These are phyloP conservation scores for Phytopythium delawarense DNA, from an alignment of 352 stramenopile species.

Conservation along the genomic window DNA sequence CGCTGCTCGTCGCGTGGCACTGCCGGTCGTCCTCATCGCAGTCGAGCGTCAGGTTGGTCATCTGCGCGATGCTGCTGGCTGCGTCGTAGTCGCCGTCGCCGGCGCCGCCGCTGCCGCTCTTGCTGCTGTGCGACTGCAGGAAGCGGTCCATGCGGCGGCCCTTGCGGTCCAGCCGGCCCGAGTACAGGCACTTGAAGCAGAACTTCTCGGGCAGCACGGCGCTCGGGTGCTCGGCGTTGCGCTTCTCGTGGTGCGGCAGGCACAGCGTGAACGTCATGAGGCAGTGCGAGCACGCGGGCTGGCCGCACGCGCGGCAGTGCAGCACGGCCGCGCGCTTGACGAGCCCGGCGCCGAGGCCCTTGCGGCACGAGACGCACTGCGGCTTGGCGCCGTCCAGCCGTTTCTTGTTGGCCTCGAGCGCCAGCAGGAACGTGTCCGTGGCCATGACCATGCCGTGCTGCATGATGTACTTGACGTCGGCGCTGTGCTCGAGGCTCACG, in stretches of 20 bases:
- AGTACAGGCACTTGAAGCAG: conserved; percentile 58
- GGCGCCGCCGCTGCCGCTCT: conserved; percentile 3
- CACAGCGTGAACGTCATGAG: conserved; percentile 63
- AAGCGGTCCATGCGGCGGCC: conserved; percentile 41
- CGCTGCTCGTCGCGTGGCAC: too few relatives aligned
- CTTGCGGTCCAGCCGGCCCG: conserved; percentile 45
- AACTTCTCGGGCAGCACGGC: conserved; percentile 66
- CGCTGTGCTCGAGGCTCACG: conserved; percentile 58
- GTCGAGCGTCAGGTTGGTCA: conserved; percentile 14
- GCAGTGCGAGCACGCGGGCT: conserved; percentile 65
- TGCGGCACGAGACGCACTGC: conserved; percentile 57
- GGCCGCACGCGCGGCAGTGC: conserved; percentile 76
- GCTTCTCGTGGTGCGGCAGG: conserved; percentile 47
- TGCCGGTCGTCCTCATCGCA: conserved; percentile 15
- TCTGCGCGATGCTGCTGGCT: background rate
- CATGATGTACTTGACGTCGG: conserved; percentile 80
- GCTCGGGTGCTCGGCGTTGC: conserved; percentile 50
- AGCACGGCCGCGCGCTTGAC: conserved; percentile 33
- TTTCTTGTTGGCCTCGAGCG: conserved; percentile 25
- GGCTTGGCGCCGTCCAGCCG: conserved; percentile 23
- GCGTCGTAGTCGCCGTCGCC: conserved; percentile 6
- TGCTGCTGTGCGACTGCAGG: conserved; percentile 14
- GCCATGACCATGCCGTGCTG: conserved; percentile 62
- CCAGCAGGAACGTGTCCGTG: conserved; percentile 30
- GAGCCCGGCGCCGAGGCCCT: conserved; percentile 43